phyloP scores from a whole-genome alignment of 1,284 basidiomycete species.

The Crucibulum cyathiforme region DNA sequence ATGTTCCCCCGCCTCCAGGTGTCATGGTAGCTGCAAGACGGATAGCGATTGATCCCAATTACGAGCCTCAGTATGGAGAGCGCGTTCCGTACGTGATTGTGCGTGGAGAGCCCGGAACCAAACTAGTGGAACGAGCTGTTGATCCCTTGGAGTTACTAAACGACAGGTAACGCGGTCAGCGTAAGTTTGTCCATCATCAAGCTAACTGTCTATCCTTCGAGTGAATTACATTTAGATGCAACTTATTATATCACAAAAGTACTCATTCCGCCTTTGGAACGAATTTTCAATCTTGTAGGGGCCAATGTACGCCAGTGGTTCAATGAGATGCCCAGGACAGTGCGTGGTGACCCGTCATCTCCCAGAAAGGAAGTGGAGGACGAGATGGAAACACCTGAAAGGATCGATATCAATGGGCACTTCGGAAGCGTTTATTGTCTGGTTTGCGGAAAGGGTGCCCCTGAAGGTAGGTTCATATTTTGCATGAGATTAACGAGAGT shows the following conservation, averaged over 20 bases:
- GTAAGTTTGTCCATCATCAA: neutral
- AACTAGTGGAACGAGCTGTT: slow-evolving; percentile 84
- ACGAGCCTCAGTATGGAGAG: slow-evolving; percentile 92
- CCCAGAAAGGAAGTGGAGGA: slow-evolving; percentile 51
- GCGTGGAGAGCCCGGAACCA: slow-evolving; percentile 67
- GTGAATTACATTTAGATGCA: slow-evolving; percentile 75
- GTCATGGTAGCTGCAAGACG: slow-evolving; percentile 84
- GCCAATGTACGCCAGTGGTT: slow-evolving; percentile 92
- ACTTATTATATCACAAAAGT: slow-evolving; percentile 91
- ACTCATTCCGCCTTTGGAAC: slow-evolving; percentile 87
- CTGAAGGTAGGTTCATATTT: slow-evolving; percentile 51
- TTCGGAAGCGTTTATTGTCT: slow-evolving; percentile 78
- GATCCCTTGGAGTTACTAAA: slow-evolving; percentile 81
- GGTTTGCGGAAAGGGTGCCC: slow-evolving; percentile 65
- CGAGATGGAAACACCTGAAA: slow-evolving; percentile 39
- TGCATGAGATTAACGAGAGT: neutral
- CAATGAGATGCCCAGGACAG: slow-evolving; percentile 81
- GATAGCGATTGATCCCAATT: slow-evolving; percentile 77
- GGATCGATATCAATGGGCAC: slow-evolving; percentile 74
- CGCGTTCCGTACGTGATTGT: slow-evolving; percentile 91
- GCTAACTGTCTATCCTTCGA: slow-evolving; percentile 26
- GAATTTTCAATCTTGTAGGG: slow-evolving; percentile 92
- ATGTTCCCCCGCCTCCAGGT: slow-evolving; percentile 87
- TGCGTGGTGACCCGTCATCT: slow-evolving; percentile 46
- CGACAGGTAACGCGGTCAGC: slow-evolving; percentile 54